A percentile compares a stretch with the other conserved stretches of the same genome.
phyloP scores from a whole-genome alignment of 805 yeast species.

The Danielia oregonensis region DNA sequence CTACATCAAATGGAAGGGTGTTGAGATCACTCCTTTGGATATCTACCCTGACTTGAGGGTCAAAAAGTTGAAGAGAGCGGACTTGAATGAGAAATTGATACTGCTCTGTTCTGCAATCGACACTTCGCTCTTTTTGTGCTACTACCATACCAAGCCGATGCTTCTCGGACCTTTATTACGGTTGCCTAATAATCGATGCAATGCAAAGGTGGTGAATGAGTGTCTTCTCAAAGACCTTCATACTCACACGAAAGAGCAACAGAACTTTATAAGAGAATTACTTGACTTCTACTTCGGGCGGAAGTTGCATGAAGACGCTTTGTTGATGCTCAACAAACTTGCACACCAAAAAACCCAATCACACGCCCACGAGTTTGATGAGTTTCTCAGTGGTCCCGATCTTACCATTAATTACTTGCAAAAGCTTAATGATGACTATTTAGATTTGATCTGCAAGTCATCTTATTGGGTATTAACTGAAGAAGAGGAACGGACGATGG shows the following conservation, averaged over 20 bases:
- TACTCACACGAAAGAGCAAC: slow-evolving; percentile 18
- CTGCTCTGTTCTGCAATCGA: slow-evolving; percentile 55
- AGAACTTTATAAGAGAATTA: slow-evolving; percentile 57
- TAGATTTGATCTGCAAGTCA: slow-evolving; percentile 56
- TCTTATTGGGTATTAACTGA: slow-evolving; percentile 48
- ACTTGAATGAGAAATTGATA: slow-evolving; percentile 19
- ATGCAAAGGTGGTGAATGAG: slow-evolving; percentile 54
- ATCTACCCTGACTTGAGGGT: slow-evolving; percentile 32
- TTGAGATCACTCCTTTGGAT: slow-evolving; percentile 39
- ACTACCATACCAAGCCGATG: slow-evolving; percentile 62
- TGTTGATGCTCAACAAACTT: slow-evolving; percentile 48
- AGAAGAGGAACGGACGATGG: slow-evolving; percentile 4
- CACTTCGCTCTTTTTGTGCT: slow-evolving; percentile 73
- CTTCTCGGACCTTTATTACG: slow-evolving; percentile 82
- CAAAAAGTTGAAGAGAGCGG: slow-evolving; percentile 19
- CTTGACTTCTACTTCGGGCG: slow-evolving; percentile 74
- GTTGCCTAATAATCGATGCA: slow-evolving; percentile 67
- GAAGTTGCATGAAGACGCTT: slow-evolving; percentile 59
- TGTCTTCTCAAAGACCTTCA: slow-evolving; percentile 42
- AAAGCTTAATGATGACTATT: slow-evolving; percentile 44
- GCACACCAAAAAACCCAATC: slow-evolving; percentile 13
- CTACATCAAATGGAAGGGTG: slow-evolving; percentile 43
- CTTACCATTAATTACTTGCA: slow-evolving; percentile 56
- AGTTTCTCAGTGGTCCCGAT: slow-evolving; percentile 34
- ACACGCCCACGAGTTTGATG: slow-evolving; percentile 20